phyloP scores from a whole-genome alignment of 768 basidiomycete species.

The Collybia sp. region DNA sequence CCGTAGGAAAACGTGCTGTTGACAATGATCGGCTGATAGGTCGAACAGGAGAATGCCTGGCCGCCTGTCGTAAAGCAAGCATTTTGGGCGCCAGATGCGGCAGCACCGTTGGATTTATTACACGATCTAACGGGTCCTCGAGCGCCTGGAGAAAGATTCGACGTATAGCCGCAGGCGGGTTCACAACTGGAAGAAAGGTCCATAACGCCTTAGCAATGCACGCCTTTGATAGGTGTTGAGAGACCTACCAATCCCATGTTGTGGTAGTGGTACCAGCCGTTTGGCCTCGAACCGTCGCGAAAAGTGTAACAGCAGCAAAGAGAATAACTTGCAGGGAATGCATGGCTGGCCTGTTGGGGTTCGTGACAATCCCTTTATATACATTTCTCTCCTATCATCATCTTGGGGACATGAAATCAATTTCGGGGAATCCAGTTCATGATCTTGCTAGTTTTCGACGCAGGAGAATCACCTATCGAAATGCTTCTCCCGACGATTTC shows the following conservation, averaged over 20 bases:
- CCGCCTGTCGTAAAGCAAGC: conserved; percentile 7
- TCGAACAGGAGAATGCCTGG: conserved; percentile 6
- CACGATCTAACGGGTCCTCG: conserved; percentile 5
- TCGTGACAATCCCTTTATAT: no score
- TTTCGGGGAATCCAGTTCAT: no score
- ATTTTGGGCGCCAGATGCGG: conserved; percentile 6
- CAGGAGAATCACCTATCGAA: no score
- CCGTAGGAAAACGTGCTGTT: conserved; percentile 6
- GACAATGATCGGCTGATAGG: conserved; percentile 6
- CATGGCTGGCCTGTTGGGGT: no score
- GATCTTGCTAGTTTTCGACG: no score
- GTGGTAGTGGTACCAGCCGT: conserved; percentile 4
- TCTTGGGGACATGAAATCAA: no score
- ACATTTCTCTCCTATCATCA: no score
- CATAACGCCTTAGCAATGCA: neutral
- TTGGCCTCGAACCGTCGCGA: conserved; percentile 1
- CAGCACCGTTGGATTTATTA: conserved; percentile 6
- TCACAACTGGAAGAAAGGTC: neutral
- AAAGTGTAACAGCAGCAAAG: neutral
- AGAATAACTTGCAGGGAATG: no score
- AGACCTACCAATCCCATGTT: conserved; percentile 3
- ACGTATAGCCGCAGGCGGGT: conserved; percentile 7
- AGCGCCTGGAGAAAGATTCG: conserved; percentile 6
- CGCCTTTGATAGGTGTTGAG: neutral
- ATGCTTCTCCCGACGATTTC: no score